Evolutionary conservation across 257 asterid genomes (phyloP).

Genomic region (Solanum corneliomulleri): DNA sequence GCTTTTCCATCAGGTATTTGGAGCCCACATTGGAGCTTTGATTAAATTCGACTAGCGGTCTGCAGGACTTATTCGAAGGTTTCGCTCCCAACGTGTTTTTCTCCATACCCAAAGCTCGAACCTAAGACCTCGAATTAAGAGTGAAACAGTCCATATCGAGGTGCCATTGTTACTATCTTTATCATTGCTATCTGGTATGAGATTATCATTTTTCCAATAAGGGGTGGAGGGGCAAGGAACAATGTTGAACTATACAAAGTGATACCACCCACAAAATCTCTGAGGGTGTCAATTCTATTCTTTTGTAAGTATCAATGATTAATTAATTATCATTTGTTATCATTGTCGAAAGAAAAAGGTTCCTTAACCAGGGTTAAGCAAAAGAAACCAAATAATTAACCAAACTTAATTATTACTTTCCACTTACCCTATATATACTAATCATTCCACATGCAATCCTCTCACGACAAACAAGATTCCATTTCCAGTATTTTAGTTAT

Average conservation of each 20-base stretch:
- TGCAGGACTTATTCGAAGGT: no score
- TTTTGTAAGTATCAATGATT: neutral
- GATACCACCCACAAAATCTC: neutral
- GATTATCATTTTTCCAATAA: neutral
- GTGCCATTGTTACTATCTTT: neutral
- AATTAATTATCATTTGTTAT: neutral
- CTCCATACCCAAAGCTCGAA: neutral
- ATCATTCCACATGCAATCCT: neutral
- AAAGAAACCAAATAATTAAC: neutral
- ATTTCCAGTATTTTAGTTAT: neutral
- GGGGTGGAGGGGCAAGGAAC: neutral
- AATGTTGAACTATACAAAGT: neutral
- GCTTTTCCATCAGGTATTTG: accelerated
- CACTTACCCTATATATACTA: neutral
- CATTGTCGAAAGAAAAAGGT: neutral
- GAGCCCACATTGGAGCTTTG: neutral
- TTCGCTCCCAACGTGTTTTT: neutral
- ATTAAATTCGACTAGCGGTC: neutral
- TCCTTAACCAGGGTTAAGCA: neutral
- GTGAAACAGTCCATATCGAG: no score
- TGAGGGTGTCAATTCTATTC: neutral
- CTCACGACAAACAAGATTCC: neutral
- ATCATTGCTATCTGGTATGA: neutral
- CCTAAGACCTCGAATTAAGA: no score
- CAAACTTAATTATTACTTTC: neutral